Conservation (phyloP, 1,284 basidiomycete species). For the Retiboletus flavoniger region DNA sequence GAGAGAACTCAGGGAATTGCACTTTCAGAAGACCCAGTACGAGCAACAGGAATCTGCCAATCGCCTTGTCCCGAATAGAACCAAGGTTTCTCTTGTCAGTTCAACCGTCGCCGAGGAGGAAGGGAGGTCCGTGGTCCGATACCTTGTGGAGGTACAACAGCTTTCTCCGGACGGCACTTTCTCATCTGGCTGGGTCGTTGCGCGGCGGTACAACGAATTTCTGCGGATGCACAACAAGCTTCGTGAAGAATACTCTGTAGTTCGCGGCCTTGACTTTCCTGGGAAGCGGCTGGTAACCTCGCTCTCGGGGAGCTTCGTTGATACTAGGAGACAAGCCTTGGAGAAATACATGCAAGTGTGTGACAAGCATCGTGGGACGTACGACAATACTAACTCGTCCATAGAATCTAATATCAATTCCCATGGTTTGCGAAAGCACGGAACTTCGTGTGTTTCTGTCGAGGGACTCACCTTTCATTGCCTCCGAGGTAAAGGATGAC, state of each 20-base stretch:
- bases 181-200: conserved; percentile 86
- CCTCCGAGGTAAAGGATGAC: conserved; percentile 46
- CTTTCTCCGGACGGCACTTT: conserved; percentile 73
- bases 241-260: conserved; percentile 67
- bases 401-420: conserved; percentile 72
- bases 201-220: conserved; percentile 93
- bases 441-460: conserved; percentile 88
- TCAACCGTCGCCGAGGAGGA: conserved; percentile 77
- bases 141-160: conserved; percentile 91
- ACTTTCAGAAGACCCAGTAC: conserved; percentile 88
- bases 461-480: conserved; percentile 75
- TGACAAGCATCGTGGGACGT: conserved; percentile 18
- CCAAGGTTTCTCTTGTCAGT: conserved; percentile 74
- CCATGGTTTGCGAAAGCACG: conserved; percentile 77
- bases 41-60: conserved; percentile 89
- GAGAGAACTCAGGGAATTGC: conserved; percentile 79
- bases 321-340: conserved; percentile 73
- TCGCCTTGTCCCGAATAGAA: conserved; percentile 76
- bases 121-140: conserved; percentile 87
- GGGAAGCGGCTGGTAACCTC: conserved; percentile 86
- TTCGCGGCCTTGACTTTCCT: conserved; percentile 80
- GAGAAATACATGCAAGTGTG: conserved; percentile 87
- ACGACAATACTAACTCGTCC: conserved; percentile 2
- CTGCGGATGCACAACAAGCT: conserved; percentile 83
- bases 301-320: conserved; percentile 80